phyloP scores from a whole-genome alignment of 257 asterid species.

The Primulina eburnea region DNA sequence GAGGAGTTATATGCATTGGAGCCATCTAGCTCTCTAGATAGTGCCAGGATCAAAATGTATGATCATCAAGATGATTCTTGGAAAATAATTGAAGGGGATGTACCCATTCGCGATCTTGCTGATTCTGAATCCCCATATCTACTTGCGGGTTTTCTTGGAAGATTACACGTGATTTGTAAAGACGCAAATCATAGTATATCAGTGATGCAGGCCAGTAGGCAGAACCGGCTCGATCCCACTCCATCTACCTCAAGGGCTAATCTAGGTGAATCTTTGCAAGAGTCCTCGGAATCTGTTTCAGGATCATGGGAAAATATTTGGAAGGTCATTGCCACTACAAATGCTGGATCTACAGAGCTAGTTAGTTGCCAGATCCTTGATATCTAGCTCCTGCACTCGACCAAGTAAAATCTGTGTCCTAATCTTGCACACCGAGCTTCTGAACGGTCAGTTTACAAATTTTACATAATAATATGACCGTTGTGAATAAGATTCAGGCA shows the following conservation, averaged over 20 bases:
- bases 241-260: constrained; percentile 39
- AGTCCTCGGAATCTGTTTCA: constrained; percentile 37
- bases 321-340: constrained; percentile 51
- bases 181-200: constrained; percentile 51
- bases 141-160: constrained; percentile 77
- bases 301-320: constrained; percentile 54
- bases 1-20: constrained; percentile 79
- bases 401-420: background rate
- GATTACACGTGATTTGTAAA: constrained; percentile 75
- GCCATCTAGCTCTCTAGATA: constrained; percentile 67
- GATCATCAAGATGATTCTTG: constrained; percentile 80
- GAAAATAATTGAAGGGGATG: constrained; percentile 79
- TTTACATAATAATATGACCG: background rate
- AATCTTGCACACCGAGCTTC: background rate
- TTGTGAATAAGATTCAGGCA: background rate
- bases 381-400: constrained; percentile 35
- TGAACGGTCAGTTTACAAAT: constrained; percentile 5
- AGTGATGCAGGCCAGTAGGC: constrained; percentile 69
- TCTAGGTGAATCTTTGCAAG: constrained; percentile 37
- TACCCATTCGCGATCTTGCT: constrained; percentile 55
- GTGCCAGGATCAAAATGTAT: constrained; percentile 79
- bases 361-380: constrained; percentile 79
- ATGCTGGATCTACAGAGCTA: constrained; percentile 69
- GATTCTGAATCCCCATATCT: constrained; percentile 78
- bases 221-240: constrained; percentile 32